These are phyloP conservation scores for Epichloe hybrida DNA, from an alignment of 2,329 filamentous ascomycete species.

Conservation along the genomic window DNA sequence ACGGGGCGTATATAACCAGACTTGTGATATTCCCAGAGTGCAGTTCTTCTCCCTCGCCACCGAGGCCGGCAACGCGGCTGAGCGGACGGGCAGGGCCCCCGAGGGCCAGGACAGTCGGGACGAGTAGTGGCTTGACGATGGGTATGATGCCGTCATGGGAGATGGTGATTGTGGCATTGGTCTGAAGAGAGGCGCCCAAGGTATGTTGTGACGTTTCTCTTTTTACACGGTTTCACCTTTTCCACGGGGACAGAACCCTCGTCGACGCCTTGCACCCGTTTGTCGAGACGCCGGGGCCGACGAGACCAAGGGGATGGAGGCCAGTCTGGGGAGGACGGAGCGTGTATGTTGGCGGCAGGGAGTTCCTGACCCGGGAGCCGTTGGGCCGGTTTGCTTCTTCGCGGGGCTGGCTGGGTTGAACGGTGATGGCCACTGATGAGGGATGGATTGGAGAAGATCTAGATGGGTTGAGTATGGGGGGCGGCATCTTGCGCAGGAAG, in stretches of 20 bases:
- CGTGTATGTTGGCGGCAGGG: conserved; percentile 28
- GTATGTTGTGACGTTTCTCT: conserved; percentile 20
- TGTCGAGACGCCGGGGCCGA: conserved; percentile 35
- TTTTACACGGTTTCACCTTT: not conserved
- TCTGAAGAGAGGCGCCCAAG: conserved; percentile 75
- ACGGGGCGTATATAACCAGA: no score
- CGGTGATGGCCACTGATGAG: not conserved
- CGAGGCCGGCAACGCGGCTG: conserved; percentile 36
- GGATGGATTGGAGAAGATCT: not conserved
- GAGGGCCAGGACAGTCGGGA: conserved; percentile 20
- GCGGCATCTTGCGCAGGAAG: no score
- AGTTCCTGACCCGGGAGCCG: conserved; percentile 56
- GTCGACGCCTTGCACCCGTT: no score
- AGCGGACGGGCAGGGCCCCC: conserved; percentile 26
- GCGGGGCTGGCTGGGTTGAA: conserved; percentile 47
- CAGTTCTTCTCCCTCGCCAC: not conserved
- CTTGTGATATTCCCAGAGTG: no score
- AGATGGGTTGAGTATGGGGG: no score
- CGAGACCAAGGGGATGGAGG: conserved; percentile 78
- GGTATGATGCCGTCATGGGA: conserved; percentile 70
- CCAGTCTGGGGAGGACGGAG: conserved; percentile 53
- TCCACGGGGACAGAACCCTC: no score
- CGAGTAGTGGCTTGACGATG: conserved; percentile 34
- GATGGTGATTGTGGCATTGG: conserved; percentile 86
- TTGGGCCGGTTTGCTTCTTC: no score